Base-by-base conservation (phyloP, 768 basidiomycete genomes). In the Multifurca ochricompacta region DNA sequence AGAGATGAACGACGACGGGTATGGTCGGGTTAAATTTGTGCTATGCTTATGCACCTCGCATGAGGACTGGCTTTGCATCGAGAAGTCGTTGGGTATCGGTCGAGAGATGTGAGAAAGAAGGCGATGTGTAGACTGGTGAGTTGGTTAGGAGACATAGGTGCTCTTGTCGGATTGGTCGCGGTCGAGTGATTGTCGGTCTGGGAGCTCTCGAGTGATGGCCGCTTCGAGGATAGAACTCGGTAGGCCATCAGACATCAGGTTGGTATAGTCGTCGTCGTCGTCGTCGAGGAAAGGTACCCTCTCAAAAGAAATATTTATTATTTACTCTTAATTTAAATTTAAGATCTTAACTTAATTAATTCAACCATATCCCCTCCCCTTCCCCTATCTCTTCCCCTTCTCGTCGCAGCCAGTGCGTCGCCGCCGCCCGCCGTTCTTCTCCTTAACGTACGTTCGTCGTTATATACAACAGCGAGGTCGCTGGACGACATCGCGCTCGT, bases 1-100 rank as follows among this genome's bases (percentile, higher is more conserved):
- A 23, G 40, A 31, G 21, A 21, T 14, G 44, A 10, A 30, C 10
- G 14, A 43, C 14, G n/a, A n/a, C n/a, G n/a, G n/a, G n/a, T n/a
- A 32, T 10, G 43, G 10, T 8, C 13, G 19, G 10, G 27, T 19
- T 47, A 14, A 30, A 23, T 18, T 19, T 49, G 18, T 27, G 34
- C 25, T 31, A 9, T 8, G 23, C 6, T 1, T 4, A 30, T 52
- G 13, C 28, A 67, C 67, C 67, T 60, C 67, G 67, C 7, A 68
- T 63, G 10, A 68, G 62, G 14, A 65, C 60, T 8, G 67, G 67
- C 31, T 68, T 68, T 13, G 63, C 61, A 6, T 53, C 13, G 32
- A 58, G 56, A 4, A 60, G 36, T 21, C 56, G 36, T 39, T 48
- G 36, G n/a, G 35, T 60, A 37, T 4, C 44, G 48, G 21, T 60